A percentile compares a stretch with the other conserved stretches of the same genome.
phyloP scores from a whole-genome alignment of 1,284 basidiomycete genomes.

The Heliocybe sulcata region DNA sequence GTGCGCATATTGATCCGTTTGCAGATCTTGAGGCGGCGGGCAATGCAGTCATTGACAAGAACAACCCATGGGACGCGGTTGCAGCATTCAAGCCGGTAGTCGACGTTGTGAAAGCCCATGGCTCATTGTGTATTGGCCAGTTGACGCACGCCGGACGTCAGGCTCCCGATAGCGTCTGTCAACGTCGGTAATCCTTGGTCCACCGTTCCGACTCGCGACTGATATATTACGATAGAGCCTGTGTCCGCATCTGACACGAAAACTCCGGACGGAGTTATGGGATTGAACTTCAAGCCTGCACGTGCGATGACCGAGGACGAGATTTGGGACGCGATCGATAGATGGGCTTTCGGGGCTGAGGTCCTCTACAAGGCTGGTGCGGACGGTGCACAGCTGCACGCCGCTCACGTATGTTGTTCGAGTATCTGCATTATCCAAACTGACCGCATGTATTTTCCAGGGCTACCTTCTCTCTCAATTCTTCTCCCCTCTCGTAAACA shows the following conservation, averaged over 20 bases:
- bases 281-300: slow-evolving; percentile 19
- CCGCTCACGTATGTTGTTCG: background rate
- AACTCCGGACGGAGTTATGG: slow-evolving; percentile 1
- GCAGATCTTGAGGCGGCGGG: slow-evolving; percentile 8
- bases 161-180: slow-evolving; percentile 15
- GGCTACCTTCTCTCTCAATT: background rate
- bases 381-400: slow-evolving; percentile 21
- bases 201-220: no score
- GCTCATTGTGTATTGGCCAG: slow-evolving; percentile 30
- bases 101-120: slow-evolving; percentile 27
- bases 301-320: slow-evolving; percentile 18
- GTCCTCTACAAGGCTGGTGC: slow-evolving; percentile 23
- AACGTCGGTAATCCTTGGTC: slow-evolving; percentile 3
- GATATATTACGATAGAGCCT: slow-evolving; percentile 7
- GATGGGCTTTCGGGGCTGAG: slow-evolving; percentile 27
- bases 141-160: slow-evolving; percentile 29
- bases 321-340: slow-evolving; percentile 24
- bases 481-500: background rate
- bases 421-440: background rate
- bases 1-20: background rate
- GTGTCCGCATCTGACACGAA: slow-evolving; percentile 22
- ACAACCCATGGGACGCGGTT: slow-evolving; percentile 17
- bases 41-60: slow-evolving; percentile 8
- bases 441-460: no score
- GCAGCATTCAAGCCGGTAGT: slow-evolving; percentile 23